These are phyloP conservation scores for Quercus gilva DNA, from an alignment of 306 rosid genomes.

Conservation along the genomic window DNA sequence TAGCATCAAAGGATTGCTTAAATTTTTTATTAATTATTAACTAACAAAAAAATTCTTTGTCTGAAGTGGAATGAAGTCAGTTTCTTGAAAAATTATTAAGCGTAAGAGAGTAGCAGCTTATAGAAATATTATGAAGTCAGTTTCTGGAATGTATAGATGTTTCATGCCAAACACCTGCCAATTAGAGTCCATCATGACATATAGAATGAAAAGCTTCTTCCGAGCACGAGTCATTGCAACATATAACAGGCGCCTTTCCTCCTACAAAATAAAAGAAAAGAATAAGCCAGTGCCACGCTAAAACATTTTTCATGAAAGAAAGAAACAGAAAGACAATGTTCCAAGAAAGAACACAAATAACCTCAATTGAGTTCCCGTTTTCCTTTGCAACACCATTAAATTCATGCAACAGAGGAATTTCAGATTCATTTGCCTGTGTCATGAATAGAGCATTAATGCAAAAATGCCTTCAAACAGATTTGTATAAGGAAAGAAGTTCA, in stretches of 20 bases:
- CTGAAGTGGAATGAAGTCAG: not conserved
- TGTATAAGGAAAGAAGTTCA: not conserved
- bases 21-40: too few relatives aligned
- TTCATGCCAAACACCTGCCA: constrained; percentile 67
- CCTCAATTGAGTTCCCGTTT: constrained; percentile 73
- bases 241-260: constrained; percentile 86
- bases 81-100: not conserved
- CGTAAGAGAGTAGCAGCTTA: not conserved
- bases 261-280: constrained; percentile 46
- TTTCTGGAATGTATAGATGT: not conserved
- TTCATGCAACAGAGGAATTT: constrained; percentile 86
- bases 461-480: not conserved
- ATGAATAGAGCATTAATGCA: constrained; percentile 24
- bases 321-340: constrained; percentile 1
- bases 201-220: constrained; percentile 58
- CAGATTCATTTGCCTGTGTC: constrained; percentile 81
- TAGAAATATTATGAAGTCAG: not conserved
- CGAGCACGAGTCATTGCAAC: constrained; percentile 99
- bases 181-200: constrained; percentile 70
- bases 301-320: not conserved
- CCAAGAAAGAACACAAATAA: constrained; percentile 27
- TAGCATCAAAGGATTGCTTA: too few relatives aligned
- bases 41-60: not conserved
- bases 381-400: constrained; percentile 59
- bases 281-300: not conserved